A percentile compares a stretch with the other conserved stretches of the same genome.
These are phyloP conservation scores for Amborella trichopoda DNA, from an alignment of 164 flowering plant genomes.

Conservation along the genomic window DNA sequence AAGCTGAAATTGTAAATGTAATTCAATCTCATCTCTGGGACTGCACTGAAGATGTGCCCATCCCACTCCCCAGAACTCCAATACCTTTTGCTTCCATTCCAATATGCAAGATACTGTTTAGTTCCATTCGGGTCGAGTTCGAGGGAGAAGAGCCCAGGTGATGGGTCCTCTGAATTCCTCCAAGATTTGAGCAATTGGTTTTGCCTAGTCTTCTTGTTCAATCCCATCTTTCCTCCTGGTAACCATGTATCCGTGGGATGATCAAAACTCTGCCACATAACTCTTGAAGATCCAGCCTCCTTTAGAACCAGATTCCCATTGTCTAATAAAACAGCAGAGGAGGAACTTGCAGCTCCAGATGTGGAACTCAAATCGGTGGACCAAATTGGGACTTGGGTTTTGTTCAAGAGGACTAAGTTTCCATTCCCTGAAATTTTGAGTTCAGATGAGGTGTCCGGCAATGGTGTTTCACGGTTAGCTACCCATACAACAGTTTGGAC, in stretches of 20 bases:
- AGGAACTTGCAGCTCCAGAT: not conserved
- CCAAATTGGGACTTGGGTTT: not conserved
- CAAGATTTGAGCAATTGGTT: not conserved
- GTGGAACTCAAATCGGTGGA: not conserved
- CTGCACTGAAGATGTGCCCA: not conserved
- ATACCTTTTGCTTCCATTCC: constrained; percentile 1
- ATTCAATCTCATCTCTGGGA: not conserved
- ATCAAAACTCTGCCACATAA: constrained; percentile 69
- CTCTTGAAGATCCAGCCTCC: constrained; percentile 12
- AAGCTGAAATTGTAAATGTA: constrained; percentile 2
- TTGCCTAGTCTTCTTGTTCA: not conserved
- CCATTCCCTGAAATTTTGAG: constrained; percentile 13
- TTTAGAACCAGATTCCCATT: constrained; percentile 5
- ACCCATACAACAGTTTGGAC: constrained; percentile 15
- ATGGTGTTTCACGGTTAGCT: constrained; percentile 14
- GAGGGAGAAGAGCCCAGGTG: constrained; percentile 3
- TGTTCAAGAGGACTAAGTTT: constrained; percentile 1
- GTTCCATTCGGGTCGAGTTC: not conserved
- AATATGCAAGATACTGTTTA: not conserved
- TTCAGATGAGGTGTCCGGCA: constrained; percentile 3
- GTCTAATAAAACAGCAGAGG: not conserved
- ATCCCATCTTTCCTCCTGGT: constrained; percentile 2
- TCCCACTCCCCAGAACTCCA: constrained; percentile 1
- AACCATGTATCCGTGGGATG: constrained; percentile 4
- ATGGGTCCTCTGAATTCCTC: constrained; percentile 3